Percentiles rank a stretch among this genome's conserved stretches.
phyloP scores from a whole-genome alignment of 164 flowering plant species.

The Kalanchoe fedtschenkoi region DNA sequence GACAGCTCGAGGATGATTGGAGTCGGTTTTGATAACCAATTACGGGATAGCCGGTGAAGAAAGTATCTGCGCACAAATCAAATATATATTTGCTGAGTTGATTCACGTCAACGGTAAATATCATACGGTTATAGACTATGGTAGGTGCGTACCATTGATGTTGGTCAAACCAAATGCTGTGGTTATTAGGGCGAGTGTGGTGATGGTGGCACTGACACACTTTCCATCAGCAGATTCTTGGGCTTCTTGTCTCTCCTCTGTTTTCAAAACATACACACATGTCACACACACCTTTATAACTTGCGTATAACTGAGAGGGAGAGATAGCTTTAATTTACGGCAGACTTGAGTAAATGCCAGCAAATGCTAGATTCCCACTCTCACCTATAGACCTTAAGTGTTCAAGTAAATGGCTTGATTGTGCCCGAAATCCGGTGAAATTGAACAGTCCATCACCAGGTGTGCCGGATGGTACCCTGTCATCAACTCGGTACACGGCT shows the following conservation, averaged over 20 bases:
- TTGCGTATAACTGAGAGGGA: too few species aligned
- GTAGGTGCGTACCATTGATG: conserved; percentile 27
- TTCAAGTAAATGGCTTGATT: conserved; percentile 19
- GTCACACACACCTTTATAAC: too few species aligned
- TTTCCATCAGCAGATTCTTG: conserved; percentile 18
- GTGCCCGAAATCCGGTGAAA: conserved; percentile 36
- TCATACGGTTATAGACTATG: too few species aligned
- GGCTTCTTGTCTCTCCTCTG: conserved; percentile 48
- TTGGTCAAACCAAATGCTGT: too few species aligned
- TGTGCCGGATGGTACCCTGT: conserved; percentile 30
- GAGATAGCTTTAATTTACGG: too few species aligned
- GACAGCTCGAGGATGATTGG: conserved; percentile 62
- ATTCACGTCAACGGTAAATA: too few species aligned
- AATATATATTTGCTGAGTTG: too few species aligned
- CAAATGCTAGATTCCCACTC: background rate
- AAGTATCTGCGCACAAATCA: conserved; percentile 11
- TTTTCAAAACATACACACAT: too few species aligned
- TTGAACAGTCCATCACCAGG: conserved; percentile 37
- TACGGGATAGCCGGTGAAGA: conserved; percentile 49
- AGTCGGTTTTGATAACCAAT: too few species aligned
- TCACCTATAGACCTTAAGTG: conserved; percentile 29
- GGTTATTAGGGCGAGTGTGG: conserved; percentile 10
- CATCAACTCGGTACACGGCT: too few species aligned
- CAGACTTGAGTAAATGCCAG: background rate
- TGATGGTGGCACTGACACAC: conserved; percentile 23